Evolutionary conservation across 345 rosid species (phyloP).

Genomic region (Pseudoturritis turrita): DNA sequence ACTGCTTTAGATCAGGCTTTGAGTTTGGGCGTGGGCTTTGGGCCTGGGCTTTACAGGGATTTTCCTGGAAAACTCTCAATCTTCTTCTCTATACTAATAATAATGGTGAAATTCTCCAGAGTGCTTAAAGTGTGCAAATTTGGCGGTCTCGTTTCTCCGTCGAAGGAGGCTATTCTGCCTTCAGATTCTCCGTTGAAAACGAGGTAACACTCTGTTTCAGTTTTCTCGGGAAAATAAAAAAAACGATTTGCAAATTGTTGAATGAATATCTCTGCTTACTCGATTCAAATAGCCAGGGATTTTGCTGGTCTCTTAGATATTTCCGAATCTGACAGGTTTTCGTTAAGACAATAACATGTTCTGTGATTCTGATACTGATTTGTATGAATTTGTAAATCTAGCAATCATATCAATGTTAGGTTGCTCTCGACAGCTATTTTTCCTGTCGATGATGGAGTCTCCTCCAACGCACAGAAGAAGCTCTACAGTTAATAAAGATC

Average conservation of each 20-base stretch:
- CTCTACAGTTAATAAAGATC: not conserved
- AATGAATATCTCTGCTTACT: not conserved
- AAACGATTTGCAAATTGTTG: not conserved
- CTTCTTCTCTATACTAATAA: not conserved
- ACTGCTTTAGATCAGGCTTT: not conserved
- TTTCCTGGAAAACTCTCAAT: not conserved
- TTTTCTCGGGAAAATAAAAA: too few relatives aligned
- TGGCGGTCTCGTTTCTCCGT: not conserved
- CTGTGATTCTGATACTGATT: not conserved
- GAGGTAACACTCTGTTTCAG: not conserved
- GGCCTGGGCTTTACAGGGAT: not conserved
- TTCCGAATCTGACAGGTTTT: too few relatives aligned
- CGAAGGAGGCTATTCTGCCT: not conserved
- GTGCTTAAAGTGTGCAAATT: not conserved
- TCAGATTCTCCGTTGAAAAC: not conserved
- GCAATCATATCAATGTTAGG: not conserved
- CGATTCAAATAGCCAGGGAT: not conserved
- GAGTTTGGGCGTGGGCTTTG: not conserved
- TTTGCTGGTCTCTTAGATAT: not conserved
- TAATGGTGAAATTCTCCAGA: not conserved
- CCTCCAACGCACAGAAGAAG: not conserved
- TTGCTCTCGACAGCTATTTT: not conserved
- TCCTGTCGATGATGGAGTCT: not conserved
- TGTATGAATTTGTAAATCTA: not conserved
- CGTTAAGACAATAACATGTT: not conserved